phyloP scores from a whole-genome alignment of 1,284 basidiomycete genomes.

The Ganoderma multipileum region DNA sequence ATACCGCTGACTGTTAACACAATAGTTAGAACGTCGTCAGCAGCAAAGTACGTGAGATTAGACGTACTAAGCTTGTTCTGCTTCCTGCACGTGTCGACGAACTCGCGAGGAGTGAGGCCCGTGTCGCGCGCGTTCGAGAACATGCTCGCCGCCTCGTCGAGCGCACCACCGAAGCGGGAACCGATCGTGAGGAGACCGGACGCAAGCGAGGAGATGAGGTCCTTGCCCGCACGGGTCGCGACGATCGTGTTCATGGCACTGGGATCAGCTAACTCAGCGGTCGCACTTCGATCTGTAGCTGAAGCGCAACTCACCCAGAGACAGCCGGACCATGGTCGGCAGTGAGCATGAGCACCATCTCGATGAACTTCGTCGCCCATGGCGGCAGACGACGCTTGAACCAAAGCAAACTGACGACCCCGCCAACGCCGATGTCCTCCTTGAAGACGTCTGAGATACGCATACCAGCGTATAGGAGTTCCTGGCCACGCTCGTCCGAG shows the following conservation, averaged over 20 bases:
- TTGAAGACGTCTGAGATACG: constrained; percentile 99
- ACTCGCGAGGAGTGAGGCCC: constrained; percentile 95
- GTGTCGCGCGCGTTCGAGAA: constrained; percentile 92
- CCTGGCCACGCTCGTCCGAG: constrained; percentile 98
- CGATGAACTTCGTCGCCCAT: constrained; percentile 95
- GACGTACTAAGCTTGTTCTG: constrained; percentile 92
- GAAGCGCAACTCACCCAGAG: constrained; percentile 57
- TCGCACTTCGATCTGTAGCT: background rate
- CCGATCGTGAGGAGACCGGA: constrained; percentile 98
- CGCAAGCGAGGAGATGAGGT: constrained; percentile 95
- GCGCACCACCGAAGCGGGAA: constrained; percentile 98
- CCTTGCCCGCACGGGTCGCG: constrained; percentile 98
- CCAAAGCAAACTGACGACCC: constrained; percentile 96
- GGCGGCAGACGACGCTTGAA: constrained; percentile 93
- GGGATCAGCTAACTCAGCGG: constrained; percentile 29
- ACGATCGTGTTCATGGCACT: constrained; percentile 99
- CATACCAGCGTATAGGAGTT: constrained; percentile 99
- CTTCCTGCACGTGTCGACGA: constrained; percentile 96
- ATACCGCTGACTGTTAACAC: constrained; percentile 85
- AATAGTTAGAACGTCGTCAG: constrained; percentile 7
- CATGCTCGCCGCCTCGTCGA: constrained; percentile 96
- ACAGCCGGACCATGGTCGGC: constrained; percentile 98
- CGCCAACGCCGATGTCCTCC: constrained; percentile 96
- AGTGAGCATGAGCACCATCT: constrained; percentile 99
- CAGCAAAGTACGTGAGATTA: background rate